These are phyloP conservation scores for Lyophyllum atratum DNA, from an alignment of 768 basidiomycete species.

Conservation along the genomic window DNA sequence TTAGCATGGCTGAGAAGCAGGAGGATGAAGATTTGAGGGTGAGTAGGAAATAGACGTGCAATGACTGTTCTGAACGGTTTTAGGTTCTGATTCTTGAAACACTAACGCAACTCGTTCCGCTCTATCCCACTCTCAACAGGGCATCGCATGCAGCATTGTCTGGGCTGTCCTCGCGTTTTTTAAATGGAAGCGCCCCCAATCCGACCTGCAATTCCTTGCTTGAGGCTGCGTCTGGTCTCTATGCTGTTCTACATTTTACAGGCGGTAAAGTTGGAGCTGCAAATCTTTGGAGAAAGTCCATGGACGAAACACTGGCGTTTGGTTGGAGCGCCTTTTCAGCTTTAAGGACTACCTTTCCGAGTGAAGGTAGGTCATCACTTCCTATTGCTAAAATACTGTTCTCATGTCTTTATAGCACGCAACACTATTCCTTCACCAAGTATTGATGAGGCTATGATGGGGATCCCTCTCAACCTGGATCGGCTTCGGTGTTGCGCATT, in stretches of 20 bases:
- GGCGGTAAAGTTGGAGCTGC: conserved; percentile 81
- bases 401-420: conserved; percentile 3
- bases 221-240: conserved; percentile 56
- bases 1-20: conserved; percentile 55
- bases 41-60: conserved; percentile 5
- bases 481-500: conserved; percentile 55
- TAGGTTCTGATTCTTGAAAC: conserved; percentile 50
- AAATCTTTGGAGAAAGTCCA: conserved; percentile 70
- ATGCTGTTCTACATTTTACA: conserved; percentile 63
- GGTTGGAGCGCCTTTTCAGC: conserved; percentile 63
- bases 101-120: conserved; percentile 54
- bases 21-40: conserved; percentile 59
- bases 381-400: neutral
- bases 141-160: conserved; percentile 54
- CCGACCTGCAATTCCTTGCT: conserved; percentile 41
- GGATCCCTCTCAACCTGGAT: conserved; percentile 60
- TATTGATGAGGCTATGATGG: conserved; percentile 40
- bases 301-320: conserved; percentile 69
- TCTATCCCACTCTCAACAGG: conserved; percentile 71
- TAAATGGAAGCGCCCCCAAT: conserved; percentile 54
- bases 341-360: conserved; percentile 61
- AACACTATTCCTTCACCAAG: conserved; percentile 5
- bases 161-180: conserved; percentile 51
- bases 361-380: conserved; percentile 35
- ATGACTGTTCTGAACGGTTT: neutral